Conservation (phyloP, 2,329 filamentous ascomycete species). For the Colletotrichum tabaci region DNA sequence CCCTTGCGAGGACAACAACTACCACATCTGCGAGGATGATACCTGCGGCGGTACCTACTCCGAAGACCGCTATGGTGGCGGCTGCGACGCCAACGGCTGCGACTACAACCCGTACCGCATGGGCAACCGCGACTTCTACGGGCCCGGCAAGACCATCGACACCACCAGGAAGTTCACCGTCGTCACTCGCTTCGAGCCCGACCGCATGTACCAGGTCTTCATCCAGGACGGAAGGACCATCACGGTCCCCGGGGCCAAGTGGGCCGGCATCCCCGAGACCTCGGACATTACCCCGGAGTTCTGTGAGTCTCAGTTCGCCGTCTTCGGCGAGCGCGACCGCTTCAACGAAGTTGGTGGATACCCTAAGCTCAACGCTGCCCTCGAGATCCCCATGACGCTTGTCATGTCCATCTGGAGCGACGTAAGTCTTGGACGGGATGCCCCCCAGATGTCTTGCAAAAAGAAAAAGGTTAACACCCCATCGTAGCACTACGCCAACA, state of each 20-base stretch:
- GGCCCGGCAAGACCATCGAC: constrained; percentile 69
- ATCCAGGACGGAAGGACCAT: constrained; percentile 40
- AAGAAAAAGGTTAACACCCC: not conserved
- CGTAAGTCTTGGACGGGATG: constrained; percentile 40
- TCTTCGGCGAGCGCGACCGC: constrained; percentile 65
- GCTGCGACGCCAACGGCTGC: constrained; percentile 77
- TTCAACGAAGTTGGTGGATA: constrained; percentile 69
- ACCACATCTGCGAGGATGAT: constrained; percentile 43
- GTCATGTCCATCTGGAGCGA: constrained; percentile 76
- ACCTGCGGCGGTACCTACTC: constrained; percentile 65
- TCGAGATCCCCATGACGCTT: constrained; percentile 71
- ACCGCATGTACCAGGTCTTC: constrained; percentile 42
- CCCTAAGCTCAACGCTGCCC: constrained; percentile 65
- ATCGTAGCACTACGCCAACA: constrained; percentile 67
- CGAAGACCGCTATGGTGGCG: constrained; percentile 66
- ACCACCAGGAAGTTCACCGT: constrained; percentile 71
- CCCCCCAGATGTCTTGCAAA: not conserved
- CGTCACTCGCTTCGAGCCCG: constrained; percentile 69
- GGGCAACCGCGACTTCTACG: constrained; percentile 72
- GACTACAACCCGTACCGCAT: constrained; percentile 77
- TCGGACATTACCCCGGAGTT: constrained; percentile 69
- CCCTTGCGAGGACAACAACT: constrained; percentile 43
- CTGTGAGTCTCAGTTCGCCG: constrained; percentile 68
- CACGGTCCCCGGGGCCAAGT: constrained; percentile 43
- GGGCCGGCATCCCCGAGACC: constrained; percentile 65